phyloP scores from a whole-genome alignment of 371 early-diverging fungal genomes.

The Dinochytrium kinnereticum region DNA sequence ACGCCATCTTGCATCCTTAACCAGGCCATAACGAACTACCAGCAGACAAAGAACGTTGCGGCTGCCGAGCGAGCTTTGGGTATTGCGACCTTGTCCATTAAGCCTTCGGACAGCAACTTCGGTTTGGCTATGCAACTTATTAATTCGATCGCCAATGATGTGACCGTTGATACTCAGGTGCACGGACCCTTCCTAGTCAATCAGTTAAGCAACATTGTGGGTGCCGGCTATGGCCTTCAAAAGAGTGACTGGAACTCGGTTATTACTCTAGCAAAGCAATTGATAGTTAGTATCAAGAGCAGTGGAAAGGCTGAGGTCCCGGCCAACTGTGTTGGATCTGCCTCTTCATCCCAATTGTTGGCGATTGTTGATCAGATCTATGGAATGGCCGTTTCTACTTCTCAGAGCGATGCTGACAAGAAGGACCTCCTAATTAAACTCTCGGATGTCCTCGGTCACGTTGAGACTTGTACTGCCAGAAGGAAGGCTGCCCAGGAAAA shows the following conservation, averaged over 20 bases:
- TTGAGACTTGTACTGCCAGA: conserved; percentile 23
- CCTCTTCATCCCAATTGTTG: conserved; percentile 8
- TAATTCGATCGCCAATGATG: neutral
- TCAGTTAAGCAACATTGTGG: conserved; percentile 10
- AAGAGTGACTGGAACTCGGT: neutral
- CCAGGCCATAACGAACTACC: conserved; percentile 4
- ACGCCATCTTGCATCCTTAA: too few species aligned
- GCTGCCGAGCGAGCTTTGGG: conserved; percentile 19
- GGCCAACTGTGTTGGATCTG: conserved; percentile 13
- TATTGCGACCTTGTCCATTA: conserved; percentile 14
- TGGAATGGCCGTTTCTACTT: conserved; percentile 3
- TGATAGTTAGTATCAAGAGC: conserved; percentile 2
- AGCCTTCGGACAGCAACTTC: conserved; percentile 15
- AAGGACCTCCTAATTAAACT: neutral
- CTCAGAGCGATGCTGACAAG: neutral
- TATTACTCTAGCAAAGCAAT: neutral
- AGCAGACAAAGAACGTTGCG: conserved; percentile 19
- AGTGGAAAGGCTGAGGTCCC: conserved; percentile 15
- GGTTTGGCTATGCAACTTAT: conserved; percentile 5
- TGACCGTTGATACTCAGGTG: conserved; percentile 20
- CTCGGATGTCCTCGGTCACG: conserved; percentile 2
- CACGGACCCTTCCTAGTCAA: conserved; percentile 29
- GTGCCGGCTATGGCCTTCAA: conserved; percentile 3
- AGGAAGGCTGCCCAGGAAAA: conserved; percentile 25
- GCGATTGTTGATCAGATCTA: conserved; percentile 21